phyloP scores from a whole-genome alignment of 805 yeast species.

The Sugiyamaella lignohabitans region DNA sequence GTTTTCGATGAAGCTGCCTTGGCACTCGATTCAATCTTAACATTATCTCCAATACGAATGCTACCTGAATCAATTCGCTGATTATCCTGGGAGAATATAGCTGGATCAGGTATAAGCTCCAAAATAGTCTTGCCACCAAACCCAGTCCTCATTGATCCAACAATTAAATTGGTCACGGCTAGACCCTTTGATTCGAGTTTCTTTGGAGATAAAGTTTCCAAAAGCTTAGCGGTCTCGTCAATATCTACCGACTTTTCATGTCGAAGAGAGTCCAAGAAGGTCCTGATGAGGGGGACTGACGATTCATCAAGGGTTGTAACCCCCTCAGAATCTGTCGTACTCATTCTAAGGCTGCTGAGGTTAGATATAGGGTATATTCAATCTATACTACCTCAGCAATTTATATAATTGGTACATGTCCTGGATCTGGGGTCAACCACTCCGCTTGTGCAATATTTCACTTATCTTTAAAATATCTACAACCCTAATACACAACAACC shows the following conservation, averaged over 20 bases:
- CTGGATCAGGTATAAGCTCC: constrained; percentile 56
- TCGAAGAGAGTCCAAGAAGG: constrained; percentile 37
- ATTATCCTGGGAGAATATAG: constrained; percentile 10
- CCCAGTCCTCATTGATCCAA: constrained; percentile 64
- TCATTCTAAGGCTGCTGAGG: too few species aligned
- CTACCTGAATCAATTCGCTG: constrained; percentile 39
- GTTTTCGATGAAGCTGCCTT: constrained; percentile 4
- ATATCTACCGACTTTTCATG: constrained; percentile 51
- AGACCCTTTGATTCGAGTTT: constrained; percentile 63
- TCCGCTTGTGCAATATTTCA: too few species aligned
- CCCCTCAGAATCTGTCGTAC: too few species aligned
- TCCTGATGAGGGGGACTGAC: constrained; percentile 12
- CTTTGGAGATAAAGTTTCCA: constrained; percentile 51
- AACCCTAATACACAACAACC: too few species aligned
- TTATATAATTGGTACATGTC: too few species aligned
- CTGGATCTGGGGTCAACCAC: too few species aligned
- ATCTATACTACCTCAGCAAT: too few species aligned
- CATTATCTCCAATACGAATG: constrained; percentile 71
- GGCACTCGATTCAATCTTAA: constrained; percentile 41
- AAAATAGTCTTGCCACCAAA: constrained; percentile 67
- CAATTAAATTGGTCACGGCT: constrained; percentile 61
- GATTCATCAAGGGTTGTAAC: too few species aligned
- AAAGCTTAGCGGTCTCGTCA: constrained; percentile 39
- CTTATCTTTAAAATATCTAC: too few species aligned
- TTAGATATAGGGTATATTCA: too few species aligned